Evolutionary conservation across 129 eudicot species (phyloP).

Genomic region (Flaveria robusta): DNA sequence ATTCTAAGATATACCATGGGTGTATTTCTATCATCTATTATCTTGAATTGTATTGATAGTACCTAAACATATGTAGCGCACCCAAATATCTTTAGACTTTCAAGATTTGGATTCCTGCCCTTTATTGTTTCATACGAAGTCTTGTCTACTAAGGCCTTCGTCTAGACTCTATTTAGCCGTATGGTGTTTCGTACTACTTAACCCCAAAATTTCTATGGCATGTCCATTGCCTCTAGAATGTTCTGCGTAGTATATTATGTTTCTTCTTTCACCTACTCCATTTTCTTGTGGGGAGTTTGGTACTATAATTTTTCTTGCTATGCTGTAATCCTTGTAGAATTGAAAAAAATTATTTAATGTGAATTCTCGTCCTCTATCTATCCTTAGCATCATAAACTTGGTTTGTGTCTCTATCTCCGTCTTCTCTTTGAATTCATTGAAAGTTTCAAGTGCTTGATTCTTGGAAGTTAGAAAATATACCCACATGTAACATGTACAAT

Average conservation of each 20-base stretch:
- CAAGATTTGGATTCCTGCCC: not conserved
- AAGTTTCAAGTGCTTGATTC: too few relatives aligned
- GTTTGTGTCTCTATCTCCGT: too few relatives aligned
- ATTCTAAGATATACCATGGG: not conserved
- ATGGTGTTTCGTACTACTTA: not conserved
- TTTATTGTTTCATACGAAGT: not conserved
- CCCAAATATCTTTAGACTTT: not conserved
- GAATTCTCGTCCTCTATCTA: not conserved
- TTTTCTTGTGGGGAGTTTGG: not conserved
- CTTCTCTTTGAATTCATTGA: too few relatives aligned
- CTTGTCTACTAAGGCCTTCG: not conserved
- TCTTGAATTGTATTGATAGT: not conserved
- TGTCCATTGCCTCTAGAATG: not conserved
- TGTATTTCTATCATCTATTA: not conserved
- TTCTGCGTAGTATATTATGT: not conserved
- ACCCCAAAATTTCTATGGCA: not conserved
- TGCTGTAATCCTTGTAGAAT: not conserved
- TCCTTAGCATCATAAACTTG: too few relatives aligned
- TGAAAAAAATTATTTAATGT: too few relatives aligned
- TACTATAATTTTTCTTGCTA: not conserved
- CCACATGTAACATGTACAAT: not conserved
- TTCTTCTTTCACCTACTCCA: not conserved
- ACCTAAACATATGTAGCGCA: not conserved
- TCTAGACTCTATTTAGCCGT: not conserved
- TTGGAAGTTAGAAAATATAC: not conserved